Percentiles rank a stretch among this genome's conserved stretches.
Conservation (phyloP, 257 asterid genomes). For the Eustoma russellianum region DNA sequence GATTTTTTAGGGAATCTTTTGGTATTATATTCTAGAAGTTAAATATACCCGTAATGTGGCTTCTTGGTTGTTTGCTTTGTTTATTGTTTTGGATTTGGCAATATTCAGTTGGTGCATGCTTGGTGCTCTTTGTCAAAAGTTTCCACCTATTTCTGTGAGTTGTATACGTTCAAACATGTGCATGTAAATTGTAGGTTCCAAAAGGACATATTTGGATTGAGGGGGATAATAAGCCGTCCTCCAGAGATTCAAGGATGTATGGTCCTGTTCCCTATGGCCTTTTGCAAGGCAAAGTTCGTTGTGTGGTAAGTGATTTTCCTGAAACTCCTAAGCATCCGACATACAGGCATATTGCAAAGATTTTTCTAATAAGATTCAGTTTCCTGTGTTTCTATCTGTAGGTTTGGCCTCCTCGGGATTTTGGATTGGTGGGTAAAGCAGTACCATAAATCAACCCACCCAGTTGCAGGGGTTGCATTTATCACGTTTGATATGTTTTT, state of each 20-base stretch:
- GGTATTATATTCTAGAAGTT: no score
- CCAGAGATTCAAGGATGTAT: conserved; percentile 58
- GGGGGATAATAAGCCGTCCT: conserved; percentile 44
- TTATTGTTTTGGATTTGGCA: no score
- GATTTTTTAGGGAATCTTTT: no score
- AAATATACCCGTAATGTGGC: no score
- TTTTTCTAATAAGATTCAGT: no score
- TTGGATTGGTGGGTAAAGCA: conserved; percentile 28
- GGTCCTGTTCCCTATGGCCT: conserved; percentile 78
- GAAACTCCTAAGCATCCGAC: no score
- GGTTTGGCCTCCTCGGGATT: conserved; percentile 49
- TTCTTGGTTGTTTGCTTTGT: no score
- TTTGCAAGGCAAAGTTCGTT: conserved; percentile 42
- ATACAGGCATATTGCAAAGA: no score
- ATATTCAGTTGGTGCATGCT: no score
- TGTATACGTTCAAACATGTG: no score
- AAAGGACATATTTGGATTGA: conserved; percentile 82
- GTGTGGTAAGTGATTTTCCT: conserved; percentile 34
- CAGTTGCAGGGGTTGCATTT: conserved; percentile 16
- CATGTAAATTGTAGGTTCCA: conserved; percentile 38
- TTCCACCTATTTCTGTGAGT: no score
- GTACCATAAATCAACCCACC: conserved; percentile 12
- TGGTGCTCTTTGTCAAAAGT: no score
- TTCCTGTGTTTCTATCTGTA: neutral
- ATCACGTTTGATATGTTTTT: neutral